Base-by-base conservation (phyloP, 2,329 filamentous ascomycete genomes). In the Davidsoniella eucalypti region DNA sequence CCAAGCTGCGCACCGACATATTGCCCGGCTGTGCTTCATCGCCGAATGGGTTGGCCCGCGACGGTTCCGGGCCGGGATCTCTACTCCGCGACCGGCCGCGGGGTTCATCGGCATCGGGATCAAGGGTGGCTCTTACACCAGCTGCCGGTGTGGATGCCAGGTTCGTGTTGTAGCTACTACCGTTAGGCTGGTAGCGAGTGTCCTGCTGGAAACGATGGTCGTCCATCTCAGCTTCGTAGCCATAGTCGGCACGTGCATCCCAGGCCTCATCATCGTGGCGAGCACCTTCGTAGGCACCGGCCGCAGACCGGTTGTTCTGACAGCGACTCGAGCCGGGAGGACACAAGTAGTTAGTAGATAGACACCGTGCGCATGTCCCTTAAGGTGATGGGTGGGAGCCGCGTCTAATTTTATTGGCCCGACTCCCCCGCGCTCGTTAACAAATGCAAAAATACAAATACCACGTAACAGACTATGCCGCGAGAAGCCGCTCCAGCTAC, bases 201-300 rank as follows among this genome's bases (percentile, higher is more conserved):
- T 50, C 45, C 29, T 52, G 50, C 16, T 49, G 47, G 40, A 52
- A 43, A 7, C 51, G 51, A 18, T 16, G 8, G 14, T 52, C 47
- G n/a, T 49, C 51, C 16, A 50, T 26, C 18, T 52, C 51, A 25
- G 46, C 43, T 26, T 53, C 52, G 40, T 67, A 66, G 2, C 75
- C 75, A 61, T 80, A 79, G 59, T 82, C 79, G 16, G 80, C 76
- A 53, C 84, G 71, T 55, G 84, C 67, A 65, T 92, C 85, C 87
- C 87, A 94, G 2, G 85, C 84, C 60, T 88, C 84, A 61, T 93
- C 86, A 43, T 87, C 64, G 53, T 63, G 65, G 42, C 63, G 62
- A 5, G 66, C 60, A 4, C 73, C 66, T 58, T 87, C 84, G 67
- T 87, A 87, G 44, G 81, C 80, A 56, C 83, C 84, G 1, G 73